Base-by-base conservation (phyloP, 2,329 filamentous ascomycete species). In the Apiospora hydei region DNA sequence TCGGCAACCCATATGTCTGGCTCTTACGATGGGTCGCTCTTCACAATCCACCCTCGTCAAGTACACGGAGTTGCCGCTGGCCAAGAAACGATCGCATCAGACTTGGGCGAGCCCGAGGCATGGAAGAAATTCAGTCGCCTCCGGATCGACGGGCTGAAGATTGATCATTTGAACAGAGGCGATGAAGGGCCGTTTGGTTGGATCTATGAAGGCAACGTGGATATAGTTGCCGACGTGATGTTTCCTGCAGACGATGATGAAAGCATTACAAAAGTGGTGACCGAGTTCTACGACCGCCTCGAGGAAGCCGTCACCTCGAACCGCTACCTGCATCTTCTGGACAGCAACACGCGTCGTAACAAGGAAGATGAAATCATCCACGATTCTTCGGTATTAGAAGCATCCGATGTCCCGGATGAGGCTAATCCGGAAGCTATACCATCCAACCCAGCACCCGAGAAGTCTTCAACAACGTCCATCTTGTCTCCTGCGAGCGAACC, bases 41-140 rank as follows among this genome's bases (percentile, higher is more conserved):
- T 99, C 81, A 98, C 95, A 0, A 98, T 99, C 67, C 96, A 99
- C 81, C 96, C 96, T 5, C 90, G 95, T 24, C 96, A 98, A 82
- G 92, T 94, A 6, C 95, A 98, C 79, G 92, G 94, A 57, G 90
- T 93, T 70, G 91, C 92, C 0, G 91, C 93, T 11, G 88, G 88
- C 6, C 88, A 91, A 14, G 85, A 87, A 72, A 84, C 85, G 44
- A 85, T 89, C 44, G 85, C 86, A 0, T 80, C 84, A 1, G 89
- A 91, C 72, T 87, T 91, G 68, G 90, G 89, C 38, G 91, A 93
- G 70, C 84, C 89, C 3, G 90, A 90, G 72, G 91, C 91, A 0
- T 99, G 96, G 96, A 98, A 98, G 83, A 98, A 98, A 82, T 95
- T 98, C 76, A 98, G 92, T 79, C 90, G 96, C 34, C 90, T 98